Evolutionary conservation across 176 grass and related monocot species (phyloP).

Genomic region (Calamus simplicifolius): DNA sequence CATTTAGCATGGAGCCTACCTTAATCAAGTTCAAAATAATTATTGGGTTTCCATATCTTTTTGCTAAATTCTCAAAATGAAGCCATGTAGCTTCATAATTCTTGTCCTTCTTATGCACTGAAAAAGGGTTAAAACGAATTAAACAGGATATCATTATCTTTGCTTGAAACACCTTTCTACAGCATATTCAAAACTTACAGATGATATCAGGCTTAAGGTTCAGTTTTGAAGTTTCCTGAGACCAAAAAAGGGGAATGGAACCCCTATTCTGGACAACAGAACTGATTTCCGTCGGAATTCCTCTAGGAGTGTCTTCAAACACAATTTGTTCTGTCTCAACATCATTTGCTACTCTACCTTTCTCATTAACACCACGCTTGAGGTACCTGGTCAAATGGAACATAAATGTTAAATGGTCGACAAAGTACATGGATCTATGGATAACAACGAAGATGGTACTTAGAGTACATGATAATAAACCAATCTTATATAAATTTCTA

Average conservation of each 20-base stretch:
- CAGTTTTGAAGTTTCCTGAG: constrained; percentile 70
- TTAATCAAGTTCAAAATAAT: constrained; percentile 98
- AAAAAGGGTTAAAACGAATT: constrained; percentile 15
- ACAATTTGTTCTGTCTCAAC: constrained; percentile 98
- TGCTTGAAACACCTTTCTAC: neutral
- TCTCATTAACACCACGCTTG: constrained; percentile 85
- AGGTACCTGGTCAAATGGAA: constrained; percentile 67
- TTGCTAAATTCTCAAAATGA: constrained; percentile 85
- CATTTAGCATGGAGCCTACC: constrained; percentile 24
- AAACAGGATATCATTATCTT: constrained; percentile 2
- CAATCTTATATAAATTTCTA: too few relatives aligned
- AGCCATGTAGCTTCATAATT: constrained; percentile 76
- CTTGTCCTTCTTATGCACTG: constrained; percentile 65
- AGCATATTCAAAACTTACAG: constrained; percentile 50
- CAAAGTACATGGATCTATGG: too few relatives aligned
- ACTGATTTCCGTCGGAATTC: constrained; percentile 53
- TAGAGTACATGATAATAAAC: too few relatives aligned
- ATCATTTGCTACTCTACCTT: constrained; percentile 94
- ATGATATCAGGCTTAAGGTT: constrained; percentile 87
- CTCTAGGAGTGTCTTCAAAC: constrained; percentile 41
- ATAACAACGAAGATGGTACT: too few relatives aligned
- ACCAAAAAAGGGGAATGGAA: constrained; percentile 94
- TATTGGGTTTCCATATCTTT: constrained; percentile 80
- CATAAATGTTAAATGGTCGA: neutral
- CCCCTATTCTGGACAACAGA: constrained; percentile 95